phyloP scores from a whole-genome alignment of 768 basidiomycete species.

The Strobilomyces echinocephalus region DNA sequence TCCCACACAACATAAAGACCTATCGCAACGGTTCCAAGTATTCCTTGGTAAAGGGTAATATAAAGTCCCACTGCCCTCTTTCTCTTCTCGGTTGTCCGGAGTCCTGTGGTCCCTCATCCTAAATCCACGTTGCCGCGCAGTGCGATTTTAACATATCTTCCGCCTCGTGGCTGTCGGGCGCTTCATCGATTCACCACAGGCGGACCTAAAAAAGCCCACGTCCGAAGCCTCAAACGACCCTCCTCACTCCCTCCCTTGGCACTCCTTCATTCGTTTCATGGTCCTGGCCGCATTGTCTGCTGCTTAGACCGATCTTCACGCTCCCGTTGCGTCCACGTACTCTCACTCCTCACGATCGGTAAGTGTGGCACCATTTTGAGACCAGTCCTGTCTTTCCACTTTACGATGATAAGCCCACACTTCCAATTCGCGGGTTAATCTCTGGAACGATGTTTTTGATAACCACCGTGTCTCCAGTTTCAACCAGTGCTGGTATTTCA shows the following conservation, averaged over 20 bases:
- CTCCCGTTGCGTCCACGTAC: constrained; percentile 2
- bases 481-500: constrained; percentile 11
- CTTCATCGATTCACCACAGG: constrained; percentile 4
- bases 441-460: constrained; percentile 13
- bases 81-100: not conserved
- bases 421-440: constrained; percentile 10
- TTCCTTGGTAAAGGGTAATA: constrained; percentile 7
- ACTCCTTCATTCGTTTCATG: constrained; percentile 15
- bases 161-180: constrained; percentile 16
- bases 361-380: constrained; percentile 10
- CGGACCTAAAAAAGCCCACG: constrained; percentile 14
- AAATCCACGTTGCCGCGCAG: constrained; percentile 11
- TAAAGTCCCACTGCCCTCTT: not conserved
- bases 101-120: not conserved
- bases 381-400: constrained; percentile 3
- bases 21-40: not conserved
- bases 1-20: constrained; percentile 1
- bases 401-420: not conserved
- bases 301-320: constrained; percentile 2
- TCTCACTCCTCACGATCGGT: constrained; percentile 23
- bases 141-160: not conserved
- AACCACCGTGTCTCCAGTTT: constrained; percentile 13
- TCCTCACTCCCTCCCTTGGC: constrained; percentile 6
- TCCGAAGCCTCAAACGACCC: constrained; percentile 1
- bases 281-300: constrained; percentile 8